Evolutionary conservation across 2,329 filamentous ascomycete species (phyloP).

Genomic region (Leptodontidium sp.): DNA sequence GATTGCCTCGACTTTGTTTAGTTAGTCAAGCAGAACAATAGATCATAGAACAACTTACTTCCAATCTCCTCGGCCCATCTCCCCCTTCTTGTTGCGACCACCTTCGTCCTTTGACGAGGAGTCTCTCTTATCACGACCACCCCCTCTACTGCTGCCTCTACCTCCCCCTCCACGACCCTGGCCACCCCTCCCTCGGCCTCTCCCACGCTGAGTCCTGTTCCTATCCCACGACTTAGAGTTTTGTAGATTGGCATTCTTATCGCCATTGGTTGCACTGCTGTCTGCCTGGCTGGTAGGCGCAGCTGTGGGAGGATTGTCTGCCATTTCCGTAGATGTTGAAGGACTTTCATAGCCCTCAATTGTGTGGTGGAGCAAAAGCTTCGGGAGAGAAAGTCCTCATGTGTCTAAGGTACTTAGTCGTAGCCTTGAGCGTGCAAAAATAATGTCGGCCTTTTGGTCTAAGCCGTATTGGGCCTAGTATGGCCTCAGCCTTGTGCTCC

Average conservation of each 20-base stretch:
- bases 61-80: slow-evolving; percentile 73
- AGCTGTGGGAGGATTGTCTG: slow-evolving; percentile 37
- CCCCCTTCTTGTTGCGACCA: slow-evolving; percentile 65
- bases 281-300: slow-evolving; percentile 21
- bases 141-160: slow-evolving; percentile 37
- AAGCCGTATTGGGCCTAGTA: background rate
- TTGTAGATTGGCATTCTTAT: slow-evolving; percentile 26
- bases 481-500: slow-evolving; percentile 22
- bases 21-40: slow-evolving; percentile 52
- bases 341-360: slow-evolving; percentile 38
- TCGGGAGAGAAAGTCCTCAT: no score
- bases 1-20: slow-evolving; percentile 57
- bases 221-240: slow-evolving; percentile 26
- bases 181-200: slow-evolving; percentile 27
- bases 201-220: slow-evolving; percentile 34
- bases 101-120: slow-evolving; percentile 38
- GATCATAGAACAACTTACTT: slow-evolving; percentile 57
- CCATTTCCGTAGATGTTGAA: slow-evolving; percentile 39
- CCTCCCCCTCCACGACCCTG: slow-evolving; percentile 35
- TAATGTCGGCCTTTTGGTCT: background rate
- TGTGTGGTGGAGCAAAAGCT: background rate
- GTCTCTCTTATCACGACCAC: slow-evolving; percentile 35
- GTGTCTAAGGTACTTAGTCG: background rate
- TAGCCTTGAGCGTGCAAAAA: slow-evolving; percentile 12
- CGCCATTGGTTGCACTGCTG: slow-evolving; percentile 21